Evolutionary conservation across 208 protist species (phyloP).

Genomic region (Trypanosoma theileri): DNA sequence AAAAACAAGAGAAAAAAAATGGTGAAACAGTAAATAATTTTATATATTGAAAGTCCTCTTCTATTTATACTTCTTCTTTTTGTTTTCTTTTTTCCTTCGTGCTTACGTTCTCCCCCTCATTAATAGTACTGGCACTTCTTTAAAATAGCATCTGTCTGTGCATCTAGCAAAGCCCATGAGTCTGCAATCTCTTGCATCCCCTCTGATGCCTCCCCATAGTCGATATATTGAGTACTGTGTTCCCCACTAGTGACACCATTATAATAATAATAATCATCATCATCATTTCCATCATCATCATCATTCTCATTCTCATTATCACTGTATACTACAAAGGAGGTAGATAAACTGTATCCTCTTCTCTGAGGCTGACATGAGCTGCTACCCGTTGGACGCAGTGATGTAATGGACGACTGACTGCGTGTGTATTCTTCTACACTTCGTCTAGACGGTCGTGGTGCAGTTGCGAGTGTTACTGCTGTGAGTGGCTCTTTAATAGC

Average conservation of each 20-base stretch:
- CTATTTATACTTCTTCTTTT: background rate
- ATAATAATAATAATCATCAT: constrained; percentile 5
- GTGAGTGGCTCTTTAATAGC: constrained; percentile 11
- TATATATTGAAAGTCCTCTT: background rate
- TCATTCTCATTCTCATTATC: constrained; percentile 4
- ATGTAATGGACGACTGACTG: background rate
- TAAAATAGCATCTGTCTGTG: constrained; percentile 58
- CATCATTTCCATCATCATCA: background rate
- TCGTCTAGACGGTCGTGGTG: constrained; percentile 28
- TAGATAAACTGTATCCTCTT: no score
- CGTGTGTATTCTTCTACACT: constrained; percentile 13
- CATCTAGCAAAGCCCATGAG: constrained; percentile 63
- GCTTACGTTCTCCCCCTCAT: background rate
- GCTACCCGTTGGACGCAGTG: background rate
- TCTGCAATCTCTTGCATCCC: constrained; percentile 30
- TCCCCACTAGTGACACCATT: background rate
- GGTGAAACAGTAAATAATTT: background rate
- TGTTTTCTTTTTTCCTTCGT: constrained; percentile 2
- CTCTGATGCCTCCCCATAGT: background rate
- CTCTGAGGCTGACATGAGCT: background rate
- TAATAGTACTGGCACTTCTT: constrained; percentile 27
- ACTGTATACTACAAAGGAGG: background rate
- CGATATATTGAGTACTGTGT: background rate
- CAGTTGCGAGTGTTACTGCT: constrained; percentile 23
- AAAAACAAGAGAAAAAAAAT: constrained; percentile 16